Percentiles rank a stretch among this genome's conserved stretches.
Evolutionary conservation across 257 asterid species (phyloP).

Genomic region (Solanum chmielewskii): DNA sequence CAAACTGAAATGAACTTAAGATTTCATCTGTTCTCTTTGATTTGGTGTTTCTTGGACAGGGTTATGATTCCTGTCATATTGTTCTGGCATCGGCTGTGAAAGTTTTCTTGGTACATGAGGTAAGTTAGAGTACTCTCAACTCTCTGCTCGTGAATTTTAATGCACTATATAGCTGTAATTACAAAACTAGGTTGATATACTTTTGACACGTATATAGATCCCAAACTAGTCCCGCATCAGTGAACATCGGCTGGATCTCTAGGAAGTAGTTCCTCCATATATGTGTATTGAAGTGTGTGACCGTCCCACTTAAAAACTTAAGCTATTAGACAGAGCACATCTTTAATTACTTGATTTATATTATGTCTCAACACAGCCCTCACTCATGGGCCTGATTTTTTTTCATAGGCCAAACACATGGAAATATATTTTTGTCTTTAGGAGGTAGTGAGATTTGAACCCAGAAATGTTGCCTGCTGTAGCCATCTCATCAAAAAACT

Average conservation of each 20-base stretch:
- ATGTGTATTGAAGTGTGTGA: neutral
- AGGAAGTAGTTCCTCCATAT: neutral
- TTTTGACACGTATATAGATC: neutral
- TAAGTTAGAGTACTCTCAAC: conserved; percentile 13
- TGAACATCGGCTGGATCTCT: neutral
- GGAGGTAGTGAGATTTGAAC: neutral
- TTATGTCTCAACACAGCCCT: neutral
- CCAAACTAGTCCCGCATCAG: neutral
- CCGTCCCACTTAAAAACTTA: neutral
- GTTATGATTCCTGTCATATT: conserved; percentile 40
- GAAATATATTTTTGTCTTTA: neutral
- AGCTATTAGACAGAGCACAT: neutral
- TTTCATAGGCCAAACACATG: neutral
- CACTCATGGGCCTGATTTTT: neutral
- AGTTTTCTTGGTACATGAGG: conserved; percentile 92
- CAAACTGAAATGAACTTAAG: neutral
- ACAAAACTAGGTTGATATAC: neutral
- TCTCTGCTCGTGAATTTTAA: neutral
- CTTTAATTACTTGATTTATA: neutral
- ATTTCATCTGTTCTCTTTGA: conserved; percentile 1
- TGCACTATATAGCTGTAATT: neutral
- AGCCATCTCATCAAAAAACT: neutral
- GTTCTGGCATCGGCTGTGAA: conserved; percentile 66
- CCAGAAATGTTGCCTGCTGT: neutral
- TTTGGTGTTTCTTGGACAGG: conserved; percentile 40